These are phyloP conservation scores for Lyophyllum shimeji DNA, from an alignment of 768 basidiomycete genomes.

Conservation along the genomic window DNA sequence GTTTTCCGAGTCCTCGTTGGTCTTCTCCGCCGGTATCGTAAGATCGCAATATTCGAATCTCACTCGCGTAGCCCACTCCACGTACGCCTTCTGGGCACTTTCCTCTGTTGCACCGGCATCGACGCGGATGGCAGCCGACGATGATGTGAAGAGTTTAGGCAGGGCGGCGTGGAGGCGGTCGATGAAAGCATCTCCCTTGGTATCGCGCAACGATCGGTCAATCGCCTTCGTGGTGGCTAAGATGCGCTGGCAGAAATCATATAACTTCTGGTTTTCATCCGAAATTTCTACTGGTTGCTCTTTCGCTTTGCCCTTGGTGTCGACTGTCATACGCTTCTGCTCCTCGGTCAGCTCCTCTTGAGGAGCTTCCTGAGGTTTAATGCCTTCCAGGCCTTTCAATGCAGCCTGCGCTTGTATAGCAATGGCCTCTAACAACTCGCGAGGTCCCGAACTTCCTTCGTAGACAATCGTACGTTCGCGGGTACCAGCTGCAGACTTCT, in stretches of 20 bases:
- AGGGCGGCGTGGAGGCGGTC: slow-evolving; percentile 72
- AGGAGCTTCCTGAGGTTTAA: slow-evolving; percentile 45
- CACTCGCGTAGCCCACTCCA: slow-evolving; percentile 79
- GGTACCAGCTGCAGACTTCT: slow-evolving; percentile 48
- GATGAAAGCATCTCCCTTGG: slow-evolving; percentile 87
- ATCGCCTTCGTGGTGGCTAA: slow-evolving; percentile 80
- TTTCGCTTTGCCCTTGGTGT: slow-evolving; percentile 65
- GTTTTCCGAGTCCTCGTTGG: slow-evolving; percentile 40
- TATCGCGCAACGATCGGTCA: slow-evolving; percentile 84
- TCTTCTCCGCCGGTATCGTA: slow-evolving; percentile 38
- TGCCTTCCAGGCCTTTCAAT: slow-evolving; percentile 79
- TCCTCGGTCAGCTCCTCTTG: slow-evolving; percentile 83
- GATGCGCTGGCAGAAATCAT: slow-evolving; percentile 84
- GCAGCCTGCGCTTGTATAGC: slow-evolving; percentile 93
- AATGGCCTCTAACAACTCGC: slow-evolving; percentile 88
- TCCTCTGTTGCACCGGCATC: slow-evolving; percentile 66
- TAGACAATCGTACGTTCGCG: slow-evolving; percentile 85
- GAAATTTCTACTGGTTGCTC: slow-evolving; percentile 45
- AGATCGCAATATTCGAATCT: slow-evolving; percentile 95
- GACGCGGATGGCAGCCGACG: slow-evolving; percentile 38
- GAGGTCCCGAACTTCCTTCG: slow-evolving; percentile 88
- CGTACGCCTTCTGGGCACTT: slow-evolving; percentile 64
- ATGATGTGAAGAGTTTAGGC: slow-evolving; percentile 65
- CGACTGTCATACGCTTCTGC: slow-evolving; percentile 80
- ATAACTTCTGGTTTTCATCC: slow-evolving; percentile 78